Evolutionary conservation across 1,284 basidiomycete species (phyloP), one percentile per base, ranked within the genome.

Genomic region (Austroboletus rostrupii): DNA sequence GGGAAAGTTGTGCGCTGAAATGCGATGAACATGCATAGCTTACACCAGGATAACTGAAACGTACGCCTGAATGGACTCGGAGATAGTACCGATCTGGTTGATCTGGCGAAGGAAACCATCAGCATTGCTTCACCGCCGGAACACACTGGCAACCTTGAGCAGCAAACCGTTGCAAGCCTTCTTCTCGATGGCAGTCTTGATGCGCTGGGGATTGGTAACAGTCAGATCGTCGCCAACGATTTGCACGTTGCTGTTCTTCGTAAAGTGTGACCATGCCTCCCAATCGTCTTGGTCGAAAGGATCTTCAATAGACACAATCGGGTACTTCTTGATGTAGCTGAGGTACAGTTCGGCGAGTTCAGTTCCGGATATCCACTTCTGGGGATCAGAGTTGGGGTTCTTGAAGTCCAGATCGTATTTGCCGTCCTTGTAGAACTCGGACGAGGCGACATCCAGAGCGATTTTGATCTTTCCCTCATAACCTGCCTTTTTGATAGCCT

Each of bases 261-360:
- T 96, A 76, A 97, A 92, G 79, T 95, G 86, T 41, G 85, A 77
- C 97, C 97, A 99, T 41, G 94, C 92, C 71, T 94, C 93, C 90
- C 93, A 98, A 79, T 98, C 96, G 71, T 99, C 97, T 80, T 99
- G 95, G 76, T 99, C 95, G 76, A 99, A 99, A 72, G 96, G 96
- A 74, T 99, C 96, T 78, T 99, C 96, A 67, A 99, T 90, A 49
- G 94, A 97, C 60, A 94, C 83, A 64, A 97, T 97, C 60, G 93
- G 93, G 80, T 97, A 97, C 75, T 95, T 89, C 72, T 92, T 79
- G 68, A 87, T 73, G 72, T 91, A 91, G 62, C 76, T 70, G 65
- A 95, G 73, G 82, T 99, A 99, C 67, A 96, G 79, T 53, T 96
- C 90, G 36, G 93, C 95, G 61, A 99, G 92, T 77, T 99, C 83